Conservation (phyloP, 2,329 filamentous ascomycete species). For the Venturia asperata region DNA sequence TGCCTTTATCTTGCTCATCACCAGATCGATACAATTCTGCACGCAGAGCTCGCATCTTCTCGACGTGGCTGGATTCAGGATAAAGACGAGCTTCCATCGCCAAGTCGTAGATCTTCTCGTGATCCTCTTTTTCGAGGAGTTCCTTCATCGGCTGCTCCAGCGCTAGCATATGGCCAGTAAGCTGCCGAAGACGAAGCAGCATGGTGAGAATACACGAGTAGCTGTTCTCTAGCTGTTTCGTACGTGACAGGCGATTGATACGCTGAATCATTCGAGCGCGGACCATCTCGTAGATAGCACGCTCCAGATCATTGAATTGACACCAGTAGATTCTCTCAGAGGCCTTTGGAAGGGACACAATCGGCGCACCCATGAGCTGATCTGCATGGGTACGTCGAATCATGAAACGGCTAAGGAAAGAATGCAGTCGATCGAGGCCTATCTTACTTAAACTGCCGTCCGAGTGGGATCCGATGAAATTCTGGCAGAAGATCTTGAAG, state of each 20-base stretch:
- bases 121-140: constrained; percentile 40
- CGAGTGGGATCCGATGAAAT: constrained; percentile 34
- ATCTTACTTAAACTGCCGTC: constrained; percentile 24
- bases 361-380: constrained; percentile 45
- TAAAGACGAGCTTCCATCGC: constrained; percentile 25
- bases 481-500: constrained; percentile 38
- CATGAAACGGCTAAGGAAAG: constrained; percentile 42
- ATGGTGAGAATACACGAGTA: constrained; percentile 33
- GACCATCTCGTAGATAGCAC: constrained; percentile 48
- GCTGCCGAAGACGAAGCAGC: constrained; percentile 45
- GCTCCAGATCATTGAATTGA: constrained; percentile 47
- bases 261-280: constrained; percentile 35
- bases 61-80: neutral
- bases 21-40: neutral
- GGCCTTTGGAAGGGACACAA: constrained; percentile 48
- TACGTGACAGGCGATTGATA: constrained; percentile 33
- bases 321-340: constrained; percentile 37
- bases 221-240: constrained; percentile 12
- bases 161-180: constrained; percentile 44
- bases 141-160: constrained; percentile 41
- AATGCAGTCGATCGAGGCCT: constrained; percentile 29
- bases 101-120: constrained; percentile 37
- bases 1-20: neutral
- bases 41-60: neutral
- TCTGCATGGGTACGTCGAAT: constrained; percentile 50